Evolutionary conservation across 1,284 basidiomycete species (phyloP), one percentile per base, ranked within the genome.

Genomic region (Microbotryum silenes-acaulis): DNA sequence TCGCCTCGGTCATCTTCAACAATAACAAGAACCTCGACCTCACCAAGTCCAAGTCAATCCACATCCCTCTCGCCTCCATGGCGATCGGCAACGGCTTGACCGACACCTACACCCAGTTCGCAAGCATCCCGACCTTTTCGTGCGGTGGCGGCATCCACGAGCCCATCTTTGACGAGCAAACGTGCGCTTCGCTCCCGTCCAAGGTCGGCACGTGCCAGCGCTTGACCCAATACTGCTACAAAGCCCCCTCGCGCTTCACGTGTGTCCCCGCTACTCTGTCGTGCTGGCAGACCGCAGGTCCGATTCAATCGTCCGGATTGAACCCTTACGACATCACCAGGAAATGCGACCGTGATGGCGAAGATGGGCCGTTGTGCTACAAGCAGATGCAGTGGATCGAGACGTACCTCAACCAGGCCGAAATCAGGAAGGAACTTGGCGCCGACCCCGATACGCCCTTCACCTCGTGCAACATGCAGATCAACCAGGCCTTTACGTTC

Each of bases 31-130:
- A 67, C 53, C 60, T 67, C 45, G 70, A 74, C 1, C 64, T 66
- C 18, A 73, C 75, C 45, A 70, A 65, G 10, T 63, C 76, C 6
- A 75, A 73, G 4, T 54, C 63, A 14, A 69, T 80, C 79, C 63
- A 52, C 54, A 84, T 93, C 75, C 88, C 90, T 75, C 80, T 94
- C 50, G 82, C 81, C 47, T 88, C 86, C 0, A 75, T 93, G 50
- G 79, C 93, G 67, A 81, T 93, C 56, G 91, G 85, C 12, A 91
- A 89, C 70, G 89, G 88, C 16, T 76, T 85, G 46, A 91, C 89
- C 1, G 86, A 92, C 69, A 87, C 88, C 6, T 61, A 61, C 60
- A 66, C 57, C 42, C 77, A 78, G 69, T 78, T 78, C 69, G 72
- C 73, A 2, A 66, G 68, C 23, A 79, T 94, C 18, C 85, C 88